Percentiles rank a stretch among this genome's conserved stretches.
These are phyloP conservation scores for Setaria italica DNA, from an alignment of 202 grass and related monocot species.

Conservation along the genomic window DNA sequence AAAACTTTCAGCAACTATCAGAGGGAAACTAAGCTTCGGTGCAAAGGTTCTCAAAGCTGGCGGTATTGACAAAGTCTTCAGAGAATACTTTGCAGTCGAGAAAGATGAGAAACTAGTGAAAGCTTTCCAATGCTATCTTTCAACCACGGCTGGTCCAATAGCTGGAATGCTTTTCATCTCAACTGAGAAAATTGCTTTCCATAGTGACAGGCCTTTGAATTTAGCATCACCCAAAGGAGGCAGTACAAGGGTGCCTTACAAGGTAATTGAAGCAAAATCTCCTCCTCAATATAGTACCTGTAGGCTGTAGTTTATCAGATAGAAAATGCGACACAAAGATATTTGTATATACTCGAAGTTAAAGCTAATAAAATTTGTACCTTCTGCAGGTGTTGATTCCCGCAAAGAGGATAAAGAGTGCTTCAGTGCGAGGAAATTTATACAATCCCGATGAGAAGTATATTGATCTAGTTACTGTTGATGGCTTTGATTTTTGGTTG, in stretches of 20 bases:
- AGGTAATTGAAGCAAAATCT: conserved; percentile 59
- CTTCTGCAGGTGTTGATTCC: conserved; percentile 74
- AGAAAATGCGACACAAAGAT: conserved; percentile 19
- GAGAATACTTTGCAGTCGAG: conserved; percentile 59
- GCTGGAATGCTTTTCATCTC: conserved; percentile 83
- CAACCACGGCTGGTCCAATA: conserved; percentile 84
- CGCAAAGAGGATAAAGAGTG: conserved; percentile 59
- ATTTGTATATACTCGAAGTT: conserved; percentile 1
- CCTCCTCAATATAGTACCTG: not conserved
- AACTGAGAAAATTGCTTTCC: conserved; percentile 73
- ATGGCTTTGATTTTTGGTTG: conserved; percentile 94
- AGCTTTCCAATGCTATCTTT: conserved; percentile 87
- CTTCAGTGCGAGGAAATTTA: conserved; percentile 57
- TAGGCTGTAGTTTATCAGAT: conserved; percentile 34
- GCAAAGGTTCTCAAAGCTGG: conserved; percentile 75
- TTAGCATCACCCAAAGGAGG: conserved; percentile 64
- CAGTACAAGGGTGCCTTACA: conserved; percentile 63
- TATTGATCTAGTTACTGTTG: conserved; percentile 77
- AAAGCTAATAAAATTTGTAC: conserved; percentile 45
- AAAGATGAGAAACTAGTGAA: conserved; percentile 76
- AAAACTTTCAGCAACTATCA: conserved; percentile 73
- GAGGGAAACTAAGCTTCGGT: conserved; percentile 75
- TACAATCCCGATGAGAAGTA: conserved; percentile 83
- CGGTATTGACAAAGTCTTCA: conserved; percentile 69
- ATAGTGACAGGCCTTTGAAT: conserved; percentile 66